phyloP scores from a whole-genome alignment of 768 basidiomycete species.

The Auriscalpium vulgare region DNA sequence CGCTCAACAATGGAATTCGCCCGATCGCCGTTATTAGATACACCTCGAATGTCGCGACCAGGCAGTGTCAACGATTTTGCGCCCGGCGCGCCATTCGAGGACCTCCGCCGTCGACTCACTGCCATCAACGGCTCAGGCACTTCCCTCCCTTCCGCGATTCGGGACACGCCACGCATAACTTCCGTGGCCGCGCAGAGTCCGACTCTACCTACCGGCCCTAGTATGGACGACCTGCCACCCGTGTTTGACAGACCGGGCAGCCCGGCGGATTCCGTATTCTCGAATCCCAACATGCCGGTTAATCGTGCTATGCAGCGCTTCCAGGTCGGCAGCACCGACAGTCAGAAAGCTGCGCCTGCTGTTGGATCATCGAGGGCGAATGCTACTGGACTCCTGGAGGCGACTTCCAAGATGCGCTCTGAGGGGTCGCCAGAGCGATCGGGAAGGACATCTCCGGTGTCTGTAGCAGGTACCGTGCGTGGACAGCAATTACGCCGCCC shows the following conservation, averaged over 20 bases:
- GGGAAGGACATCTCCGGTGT: slow-evolving; percentile 71
- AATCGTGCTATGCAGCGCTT: slow-evolving; percentile 52
- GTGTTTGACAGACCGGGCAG: slow-evolving; percentile 57
- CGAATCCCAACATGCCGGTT: slow-evolving; percentile 58
- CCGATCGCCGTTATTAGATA: slow-evolving; percentile 40
- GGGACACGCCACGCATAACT: slow-evolving; percentile 32
- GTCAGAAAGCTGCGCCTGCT: slow-evolving; percentile 84
- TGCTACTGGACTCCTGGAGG: slow-evolving; percentile 75
- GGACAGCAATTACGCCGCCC: slow-evolving; percentile 39
- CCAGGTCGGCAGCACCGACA: slow-evolving; percentile 65
- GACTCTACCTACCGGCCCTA: slow-evolving; percentile 18
- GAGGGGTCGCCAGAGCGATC: slow-evolving; percentile 68
- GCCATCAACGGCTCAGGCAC: slow-evolving; percentile 67
- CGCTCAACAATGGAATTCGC: slow-evolving; percentile 31
- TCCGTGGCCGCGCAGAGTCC: slow-evolving; percentile 18
- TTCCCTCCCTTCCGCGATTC: slow-evolving; percentile 42
- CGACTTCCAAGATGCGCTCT: slow-evolving; percentile 56
- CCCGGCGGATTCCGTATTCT: slow-evolving; percentile 77
- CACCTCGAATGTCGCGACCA: slow-evolving; percentile 39
- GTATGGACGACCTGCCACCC: slow-evolving; percentile 21
- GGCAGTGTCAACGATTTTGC: slow-evolving; percentile 39
- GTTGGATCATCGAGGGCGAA: slow-evolving; percentile 80
- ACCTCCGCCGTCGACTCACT: slow-evolving; percentile 66
- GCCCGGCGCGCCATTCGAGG: slow-evolving; percentile 61
- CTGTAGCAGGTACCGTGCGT: slow-evolving; percentile 48